Evolutionary conservation across 495 filamentous ascomycete species (phyloP).

Genomic region (Xylaria bambusicola): DNA sequence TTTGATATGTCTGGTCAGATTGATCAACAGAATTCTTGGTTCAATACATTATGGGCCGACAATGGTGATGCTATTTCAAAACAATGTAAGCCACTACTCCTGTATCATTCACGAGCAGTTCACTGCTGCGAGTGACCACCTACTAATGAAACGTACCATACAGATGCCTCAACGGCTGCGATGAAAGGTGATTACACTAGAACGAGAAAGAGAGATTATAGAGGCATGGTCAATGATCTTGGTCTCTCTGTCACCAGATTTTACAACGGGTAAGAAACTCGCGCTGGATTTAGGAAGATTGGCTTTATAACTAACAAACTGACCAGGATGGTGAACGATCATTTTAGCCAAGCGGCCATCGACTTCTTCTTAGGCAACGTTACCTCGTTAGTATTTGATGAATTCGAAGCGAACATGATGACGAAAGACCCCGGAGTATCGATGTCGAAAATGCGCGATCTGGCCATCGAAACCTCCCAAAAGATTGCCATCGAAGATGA

Average conservation of each 20-base stretch:
- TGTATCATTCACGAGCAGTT: too few species aligned
- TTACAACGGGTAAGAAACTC: constrained; percentile 54
- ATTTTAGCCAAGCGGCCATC: constrained; percentile 90
- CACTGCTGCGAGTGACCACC: neutral
- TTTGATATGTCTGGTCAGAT: constrained; percentile 66
- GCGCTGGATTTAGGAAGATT: neutral
- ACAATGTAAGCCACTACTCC: constrained; percentile 46
- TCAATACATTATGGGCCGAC: constrained; percentile 94
- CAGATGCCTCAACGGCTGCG: constrained; percentile 82
- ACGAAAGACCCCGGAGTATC: constrained; percentile 85
- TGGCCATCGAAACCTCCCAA: constrained; percentile 81
- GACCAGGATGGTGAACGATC: constrained; percentile 88
- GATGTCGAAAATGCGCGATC: constrained; percentile 76
- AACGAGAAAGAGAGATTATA: constrained; percentile 84
- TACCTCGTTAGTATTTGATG: constrained; percentile 76
- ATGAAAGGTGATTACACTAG: constrained; percentile 95
- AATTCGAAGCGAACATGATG: constrained; percentile 89
- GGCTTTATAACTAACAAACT: constrained; percentile 38
- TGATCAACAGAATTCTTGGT: constrained; percentile 80
- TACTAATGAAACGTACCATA: constrained; percentile 33
- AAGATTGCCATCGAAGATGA: constrained; percentile 84
- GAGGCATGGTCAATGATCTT: constrained; percentile 93
- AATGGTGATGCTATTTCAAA: constrained; percentile 79
- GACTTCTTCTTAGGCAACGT: constrained; percentile 94
- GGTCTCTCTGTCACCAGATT: constrained; percentile 78